Base-by-base conservation (phyloP, 176 grass and related monocot species). In the Tillandsia leiboldiana region DNA sequence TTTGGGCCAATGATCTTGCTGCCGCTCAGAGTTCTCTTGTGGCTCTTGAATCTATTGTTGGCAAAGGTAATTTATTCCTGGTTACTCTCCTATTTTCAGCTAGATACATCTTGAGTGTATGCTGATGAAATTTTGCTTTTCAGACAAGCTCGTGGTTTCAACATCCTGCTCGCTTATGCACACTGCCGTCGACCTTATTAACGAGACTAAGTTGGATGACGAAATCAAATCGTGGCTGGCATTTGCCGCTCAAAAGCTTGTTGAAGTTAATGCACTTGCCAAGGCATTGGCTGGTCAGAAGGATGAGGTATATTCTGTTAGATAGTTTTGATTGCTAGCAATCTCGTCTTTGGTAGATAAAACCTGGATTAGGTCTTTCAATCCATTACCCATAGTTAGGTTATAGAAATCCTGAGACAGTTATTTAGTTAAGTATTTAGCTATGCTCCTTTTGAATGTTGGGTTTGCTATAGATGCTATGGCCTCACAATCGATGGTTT, bases 151-250 rank as follows among this genome's bases (percentile, higher is more conserved):
- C 70, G 91, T 96, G 12, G 87, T 91, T 22, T 96, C 91, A 0
- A 96, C 91, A 72, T 96, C 91, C 15, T 96, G 87, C 82, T 96
- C 91, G 53, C 91, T 96, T 48, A 83, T 86, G 87, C 91, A 96
- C 82, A 96, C 91, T 3, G 91, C 87, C 66, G 91, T 91, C 52
- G 87, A 96, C 75, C 91, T 96, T 85, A 77, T 96, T 3, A 96
- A 96, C 17, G 85, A 96, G 85, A 91, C 87, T 69, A 96, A 96
- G 84, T 79, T 96, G 58, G 87, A 96, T 22, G 66, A 12, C 9
- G 87, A 96, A 72, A 96, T 96, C 11, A 96, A 96, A 79, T 96
- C 91, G 20, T 96, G 91, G 91, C 66, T 96, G 3, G 91, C 91
- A 48, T 96, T 96, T 82, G 85, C 88, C 58, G 88, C 92, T 56